Conservation (phyloP, 805 yeast species). For the Debaryomyces castellii region DNA sequence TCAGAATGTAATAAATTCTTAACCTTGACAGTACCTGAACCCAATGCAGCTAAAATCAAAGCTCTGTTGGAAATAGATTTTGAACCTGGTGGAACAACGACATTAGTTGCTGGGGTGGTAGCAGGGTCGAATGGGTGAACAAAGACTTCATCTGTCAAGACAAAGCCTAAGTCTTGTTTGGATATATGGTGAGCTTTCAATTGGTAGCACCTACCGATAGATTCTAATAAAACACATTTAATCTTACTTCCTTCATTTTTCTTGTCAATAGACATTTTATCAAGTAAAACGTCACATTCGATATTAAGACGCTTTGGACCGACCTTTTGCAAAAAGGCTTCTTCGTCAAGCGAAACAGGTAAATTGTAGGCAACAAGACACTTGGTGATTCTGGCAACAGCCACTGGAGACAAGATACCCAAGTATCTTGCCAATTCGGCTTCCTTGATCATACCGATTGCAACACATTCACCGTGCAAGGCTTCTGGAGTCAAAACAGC, state of each 20-base stretch:
- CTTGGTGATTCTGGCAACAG: conserved; percentile 85
- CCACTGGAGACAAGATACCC: conserved; percentile 87
- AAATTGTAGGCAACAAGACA: conserved; percentile 83
- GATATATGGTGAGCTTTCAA: conserved; percentile 80
- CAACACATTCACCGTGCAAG: conserved; percentile 97
- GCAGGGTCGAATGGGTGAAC: conserved; percentile 56
- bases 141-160: conserved; percentile 76
- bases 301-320: conserved; percentile 61
- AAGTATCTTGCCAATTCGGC: conserved; percentile 93
- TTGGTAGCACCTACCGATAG: conserved; percentile 88
- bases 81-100: conserved; percentile 88
- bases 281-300: conserved; percentile 71
- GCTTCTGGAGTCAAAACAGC: conserved; percentile 97
- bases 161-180: conserved; percentile 77
- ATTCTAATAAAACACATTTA: conserved; percentile 78
- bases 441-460: conserved; percentile 92
- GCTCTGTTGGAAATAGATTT: conserved; percentile 97
- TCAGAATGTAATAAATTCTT: conserved; percentile 91
- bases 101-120: conserved; percentile 38
- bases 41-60: conserved; percentile 86
- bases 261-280: conserved; percentile 93
- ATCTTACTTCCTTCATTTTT: conserved; percentile 92
- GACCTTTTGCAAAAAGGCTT: conserved; percentile 60
- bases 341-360: conserved; percentile 77
- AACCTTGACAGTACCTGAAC: conserved; percentile 78